Percentiles rank a stretch among this genome's conserved stretches.
Conservation (phyloP, 2,329 filamentous ascomycete species). For the Arthroderma uncinatum region DNA sequence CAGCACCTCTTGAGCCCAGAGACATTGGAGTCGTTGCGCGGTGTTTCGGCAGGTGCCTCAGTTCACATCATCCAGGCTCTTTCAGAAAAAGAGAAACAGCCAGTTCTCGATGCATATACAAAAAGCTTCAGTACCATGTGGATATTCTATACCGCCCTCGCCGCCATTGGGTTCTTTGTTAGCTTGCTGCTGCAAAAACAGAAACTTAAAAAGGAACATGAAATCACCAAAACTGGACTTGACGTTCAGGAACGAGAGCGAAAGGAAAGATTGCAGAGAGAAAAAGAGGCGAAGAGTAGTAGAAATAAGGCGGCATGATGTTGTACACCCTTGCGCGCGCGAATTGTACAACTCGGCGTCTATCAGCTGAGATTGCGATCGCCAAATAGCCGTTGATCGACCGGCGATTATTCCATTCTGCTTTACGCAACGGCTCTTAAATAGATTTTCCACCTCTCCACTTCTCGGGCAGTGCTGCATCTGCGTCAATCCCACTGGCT, state of each 20-base stretch:
- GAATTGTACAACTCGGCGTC: background rate
- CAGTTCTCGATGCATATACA: slow-evolving; percentile 34
- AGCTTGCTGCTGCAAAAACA: slow-evolving; percentile 31
- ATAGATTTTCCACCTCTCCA: background rate
- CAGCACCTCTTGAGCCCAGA: slow-evolving; percentile 6
- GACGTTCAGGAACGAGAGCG: slow-evolving; percentile 35
- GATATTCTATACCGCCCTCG: slow-evolving; percentile 38
- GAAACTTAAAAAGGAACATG: slow-evolving; percentile 32
- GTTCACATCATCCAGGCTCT: slow-evolving; percentile 27
- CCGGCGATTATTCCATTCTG: background rate
- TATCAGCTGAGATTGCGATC: background rate
- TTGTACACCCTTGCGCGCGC: background rate
- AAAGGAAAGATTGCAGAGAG: slow-evolving; percentile 23
- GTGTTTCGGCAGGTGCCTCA: slow-evolving; percentile 27
- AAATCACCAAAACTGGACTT: slow-evolving; percentile 36
- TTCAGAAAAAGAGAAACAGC: slow-evolving; percentile 23
- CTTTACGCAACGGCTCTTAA: background rate
- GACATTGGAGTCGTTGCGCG: background rate
- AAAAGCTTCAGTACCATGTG: slow-evolving; percentile 39
- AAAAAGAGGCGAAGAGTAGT: slow-evolving; percentile 16
- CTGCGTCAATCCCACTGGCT: background rate
- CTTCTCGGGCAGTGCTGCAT: background rate
- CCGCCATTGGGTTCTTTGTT: slow-evolving; percentile 28
- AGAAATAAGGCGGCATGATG: slow-evolving; percentile 3
- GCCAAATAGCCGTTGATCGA: background rate